Evolutionary conservation across 805 yeast genomes (phyloP).

Genomic region (Myxozyma vanderwaltii): DNA sequence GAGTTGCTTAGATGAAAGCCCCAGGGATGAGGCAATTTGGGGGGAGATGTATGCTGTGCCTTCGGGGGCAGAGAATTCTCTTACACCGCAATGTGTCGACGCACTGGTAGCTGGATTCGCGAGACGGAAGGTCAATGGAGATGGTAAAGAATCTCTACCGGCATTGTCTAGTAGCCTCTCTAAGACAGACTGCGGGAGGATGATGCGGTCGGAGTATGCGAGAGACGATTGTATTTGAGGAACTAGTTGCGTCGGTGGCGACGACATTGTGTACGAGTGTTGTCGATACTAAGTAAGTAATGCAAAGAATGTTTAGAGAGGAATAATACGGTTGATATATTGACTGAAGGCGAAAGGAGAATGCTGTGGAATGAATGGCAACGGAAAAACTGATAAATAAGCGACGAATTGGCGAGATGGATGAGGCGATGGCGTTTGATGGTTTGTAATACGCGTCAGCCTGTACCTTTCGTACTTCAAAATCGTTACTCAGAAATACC

Average conservation of each 20-base stretch:
- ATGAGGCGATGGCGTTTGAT: no score
- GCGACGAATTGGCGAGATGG: no score
- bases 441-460: no score
- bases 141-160: slow-evolving; percentile 38
- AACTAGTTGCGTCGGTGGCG: slow-evolving; percentile 2
- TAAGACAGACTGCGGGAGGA: slow-evolving; percentile 34
- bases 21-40: slow-evolving; percentile 42
- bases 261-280: no score
- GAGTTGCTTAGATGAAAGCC: slow-evolving; percentile 26
- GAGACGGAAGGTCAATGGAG: slow-evolving; percentile 46
- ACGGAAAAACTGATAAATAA: neutral
- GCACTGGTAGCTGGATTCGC: slow-evolving; percentile 36
- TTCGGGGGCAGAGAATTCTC: slow-evolving; percentile 52
- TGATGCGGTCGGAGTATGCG: slow-evolving; percentile 32
- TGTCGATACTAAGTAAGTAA: no score
- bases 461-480: no score
- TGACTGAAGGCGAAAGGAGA: neutral
- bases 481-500: no score
- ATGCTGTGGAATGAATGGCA: neutral
- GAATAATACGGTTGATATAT: neutral
- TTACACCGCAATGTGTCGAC: slow-evolving; percentile 48
- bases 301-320: no score
- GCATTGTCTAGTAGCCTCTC: slow-evolving; percentile 27
- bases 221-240: slow-evolving; percentile 13
- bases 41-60: slow-evolving; percentile 46